phyloP scores from a whole-genome alignment of 106 monocot genomes.

The Ottelia alismoides region DNA sequence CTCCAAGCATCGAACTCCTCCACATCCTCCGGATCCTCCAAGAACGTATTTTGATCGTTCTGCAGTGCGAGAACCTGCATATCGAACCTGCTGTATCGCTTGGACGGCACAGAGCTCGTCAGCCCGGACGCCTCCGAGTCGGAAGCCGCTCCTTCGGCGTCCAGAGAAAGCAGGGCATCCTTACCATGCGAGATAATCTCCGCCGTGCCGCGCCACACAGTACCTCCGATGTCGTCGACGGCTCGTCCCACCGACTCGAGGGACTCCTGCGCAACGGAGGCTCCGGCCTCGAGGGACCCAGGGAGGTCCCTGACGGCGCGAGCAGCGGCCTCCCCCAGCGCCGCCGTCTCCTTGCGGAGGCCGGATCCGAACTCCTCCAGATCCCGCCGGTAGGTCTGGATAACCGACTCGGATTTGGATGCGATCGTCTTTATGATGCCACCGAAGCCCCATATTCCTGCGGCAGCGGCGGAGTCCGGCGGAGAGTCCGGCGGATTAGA shows the following conservation, averaged over 20 bases:
- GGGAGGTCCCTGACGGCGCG: slow-evolving; percentile 48
- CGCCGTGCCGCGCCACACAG: slow-evolving; percentile 38
- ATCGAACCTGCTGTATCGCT: slow-evolving; percentile 56
- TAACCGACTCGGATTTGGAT: slow-evolving; percentile 61
- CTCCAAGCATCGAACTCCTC: slow-evolving; percentile 58
- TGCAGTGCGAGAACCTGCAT: slow-evolving; percentile 55
- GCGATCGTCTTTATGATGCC: slow-evolving; percentile 73
- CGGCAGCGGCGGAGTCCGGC: slow-evolving; percentile 1
- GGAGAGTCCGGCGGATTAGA: not conserved
- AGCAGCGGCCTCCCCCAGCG: slow-evolving; percentile 58
- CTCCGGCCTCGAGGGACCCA: slow-evolving; percentile 56
- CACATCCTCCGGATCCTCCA: slow-evolving; percentile 52
- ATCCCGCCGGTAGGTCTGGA: slow-evolving; percentile 80
- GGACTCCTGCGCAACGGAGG: slow-evolving; percentile 62
- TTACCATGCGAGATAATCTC: slow-evolving; percentile 45
- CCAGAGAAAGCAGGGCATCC: slow-evolving; percentile 25
- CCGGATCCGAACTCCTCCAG: slow-evolving; percentile 85
- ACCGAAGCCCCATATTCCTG: slow-evolving; percentile 31
- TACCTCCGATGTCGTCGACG: slow-evolving; percentile 52
- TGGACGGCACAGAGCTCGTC: slow-evolving; percentile 4
- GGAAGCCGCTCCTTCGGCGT: slow-evolving; percentile 1
- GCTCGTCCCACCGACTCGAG: slow-evolving; percentile 81
- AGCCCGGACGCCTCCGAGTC: not conserved
- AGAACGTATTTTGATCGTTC: slow-evolving; percentile 48
- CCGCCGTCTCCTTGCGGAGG: slow-evolving; percentile 63